These are phyloP conservation scores for Cladosporium velox DNA, from an alignment of 2,329 filamentous ascomycete species.

Conservation along the genomic window DNA sequence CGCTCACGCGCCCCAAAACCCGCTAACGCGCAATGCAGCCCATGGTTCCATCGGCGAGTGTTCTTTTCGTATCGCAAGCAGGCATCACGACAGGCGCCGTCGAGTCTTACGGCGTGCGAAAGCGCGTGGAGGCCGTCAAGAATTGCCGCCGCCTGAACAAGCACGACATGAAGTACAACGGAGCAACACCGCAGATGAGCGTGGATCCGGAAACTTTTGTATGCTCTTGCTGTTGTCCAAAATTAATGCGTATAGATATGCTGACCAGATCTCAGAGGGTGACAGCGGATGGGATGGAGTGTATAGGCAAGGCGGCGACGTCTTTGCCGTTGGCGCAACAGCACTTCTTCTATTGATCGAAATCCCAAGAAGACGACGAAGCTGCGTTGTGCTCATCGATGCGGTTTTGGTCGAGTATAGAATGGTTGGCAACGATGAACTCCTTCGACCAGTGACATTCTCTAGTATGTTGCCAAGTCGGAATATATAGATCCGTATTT, in stretches of 20 bases:
- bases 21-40: conserved; percentile 49
- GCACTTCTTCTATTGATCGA: conserved; percentile 68
- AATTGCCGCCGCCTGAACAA: conserved; percentile 76
- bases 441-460: not conserved
- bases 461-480: not conserved
- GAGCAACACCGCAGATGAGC: conserved; percentile 75
- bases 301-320: conserved; percentile 70
- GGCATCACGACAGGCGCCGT: conserved; percentile 59
- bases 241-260: not conserved
- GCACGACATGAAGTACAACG: conserved; percentile 86
- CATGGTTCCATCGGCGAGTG: conserved; percentile 76
- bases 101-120: conserved; percentile 69
- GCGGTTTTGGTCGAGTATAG: too few species aligned
- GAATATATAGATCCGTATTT: not conserved
- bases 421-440: too few species aligned
- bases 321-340: conserved; percentile 72
- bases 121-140: conserved; percentile 75
- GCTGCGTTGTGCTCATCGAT: not conserved
- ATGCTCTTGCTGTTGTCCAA: conserved; percentile 30
- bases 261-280: conserved; percentile 52
- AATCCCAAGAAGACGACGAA: not conserved
- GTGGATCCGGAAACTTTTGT: conserved; percentile 86
- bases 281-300: conserved; percentile 74
- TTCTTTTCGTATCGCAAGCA: conserved; percentile 10
- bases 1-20: conserved; percentile 58